phyloP scores from a whole-genome alignment of 2,329 filamentous ascomycete genomes.

The Xylaria sp. region DNA sequence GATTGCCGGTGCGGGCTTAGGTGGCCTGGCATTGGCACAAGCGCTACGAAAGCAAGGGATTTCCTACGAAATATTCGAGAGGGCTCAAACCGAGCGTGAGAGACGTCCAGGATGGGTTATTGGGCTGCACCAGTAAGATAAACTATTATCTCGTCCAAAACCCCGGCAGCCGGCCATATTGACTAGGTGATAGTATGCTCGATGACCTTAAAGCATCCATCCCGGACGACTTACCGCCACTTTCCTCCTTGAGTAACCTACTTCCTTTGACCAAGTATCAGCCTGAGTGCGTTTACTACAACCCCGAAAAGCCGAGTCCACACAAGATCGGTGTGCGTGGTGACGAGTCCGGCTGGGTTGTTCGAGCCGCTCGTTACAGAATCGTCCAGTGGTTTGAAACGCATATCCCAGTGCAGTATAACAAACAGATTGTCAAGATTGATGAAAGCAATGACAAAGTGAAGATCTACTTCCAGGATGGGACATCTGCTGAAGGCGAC shows the following conservation, averaged over 20 bases:
- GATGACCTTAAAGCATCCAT: conserved; percentile 40
- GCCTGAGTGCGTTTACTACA: conserved; percentile 39
- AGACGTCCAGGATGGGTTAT: conserved; percentile 40
- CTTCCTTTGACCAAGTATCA: conserved; percentile 37
- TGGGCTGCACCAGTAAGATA: conserved; percentile 38
- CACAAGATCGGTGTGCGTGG: conserved; percentile 37
- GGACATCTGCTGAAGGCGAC: conserved; percentile 54
- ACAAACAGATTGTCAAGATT: conserved; percentile 51
- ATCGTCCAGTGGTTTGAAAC: conserved; percentile 46
- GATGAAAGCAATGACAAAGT: conserved; percentile 50
- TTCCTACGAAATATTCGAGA: conserved; percentile 42
- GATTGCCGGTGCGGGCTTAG: conserved; percentile 41
- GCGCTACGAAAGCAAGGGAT: conserved; percentile 41
- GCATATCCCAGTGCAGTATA: conserved; percentile 52
- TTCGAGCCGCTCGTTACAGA: conserved; percentile 48
- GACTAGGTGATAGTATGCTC: conserved; percentile 35
- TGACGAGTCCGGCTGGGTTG: conserved; percentile 43
- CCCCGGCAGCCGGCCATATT: neutral
- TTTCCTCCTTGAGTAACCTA: conserved; percentile 39
- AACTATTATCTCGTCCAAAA: neutral
- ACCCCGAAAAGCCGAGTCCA: conserved; percentile 30
- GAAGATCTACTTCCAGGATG: conserved; percentile 57
- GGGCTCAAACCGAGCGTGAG: conserved; percentile 37
- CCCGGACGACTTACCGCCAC: conserved; percentile 40
- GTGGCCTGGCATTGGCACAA: conserved; percentile 39